Evolutionary conservation across 805 yeast species (phyloP), one percentile per base, ranked within the genome.

Genomic region (Wickerhamomyces xylosicus): DNA sequence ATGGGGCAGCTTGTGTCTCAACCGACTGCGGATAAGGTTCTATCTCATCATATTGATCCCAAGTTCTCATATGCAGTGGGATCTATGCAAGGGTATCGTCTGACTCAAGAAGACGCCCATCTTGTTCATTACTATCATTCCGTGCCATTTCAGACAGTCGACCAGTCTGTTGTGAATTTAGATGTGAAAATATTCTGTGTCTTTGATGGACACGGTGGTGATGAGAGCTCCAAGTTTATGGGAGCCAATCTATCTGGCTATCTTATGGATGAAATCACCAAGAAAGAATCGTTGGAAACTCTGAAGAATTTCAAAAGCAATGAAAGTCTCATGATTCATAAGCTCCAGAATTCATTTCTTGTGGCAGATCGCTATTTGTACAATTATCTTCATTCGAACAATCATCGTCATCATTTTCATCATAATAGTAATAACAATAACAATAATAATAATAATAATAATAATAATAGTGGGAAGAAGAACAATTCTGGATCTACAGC

Each of bases 141-240:
- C 21, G 62, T 72, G 2, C 42, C 38, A 10, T 57, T 54, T 32
- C 50, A 56, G 9, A 53, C 47, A 29, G 41, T 38, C 6, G 43
- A 43, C 16, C 39, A 49, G 5, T 50, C 53, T 6, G 36, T 45
- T 5, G 47, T 47, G 34, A 45, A 48, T 21, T 38, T 57, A 5
- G 48, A 48, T 38, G 34, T 50, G 11, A 64, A 66, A 41, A 67
- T 82, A 3, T 80, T 78, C 55, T 86, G 81, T 0, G 82, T 83
- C 2, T 83, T 79, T 57, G 94, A 83, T 57, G 94, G 94, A 2
- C 94, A 83, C 56, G 94, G 94, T 2, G 89, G 90, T 14, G 64
- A 70, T 5, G 69, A 70, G 19, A 69, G 82, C 18, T 77, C 89
- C 2, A 66, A 66, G 28, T 72, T 62, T 44, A 57, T 82, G 4